phyloP scores from a whole-genome alignment of 768 basidiomycete species.

The Tephrocybe sp. region DNA sequence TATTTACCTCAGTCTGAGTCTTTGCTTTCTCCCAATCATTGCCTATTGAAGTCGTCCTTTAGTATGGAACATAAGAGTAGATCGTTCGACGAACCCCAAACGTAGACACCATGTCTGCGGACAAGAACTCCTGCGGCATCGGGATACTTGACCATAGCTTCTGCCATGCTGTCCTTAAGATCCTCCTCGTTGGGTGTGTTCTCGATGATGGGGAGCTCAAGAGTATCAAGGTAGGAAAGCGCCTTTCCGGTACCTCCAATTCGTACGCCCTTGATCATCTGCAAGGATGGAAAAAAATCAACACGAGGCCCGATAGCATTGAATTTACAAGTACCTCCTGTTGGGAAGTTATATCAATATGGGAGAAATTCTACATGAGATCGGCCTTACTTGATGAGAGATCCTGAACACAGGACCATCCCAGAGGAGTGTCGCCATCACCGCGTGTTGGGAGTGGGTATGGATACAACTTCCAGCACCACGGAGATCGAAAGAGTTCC shows the following conservation, averaged over 20 bases:
- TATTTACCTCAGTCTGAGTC: conserved; percentile 73
- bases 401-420: conserved; percentile 68
- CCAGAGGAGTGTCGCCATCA: conserved; percentile 84
- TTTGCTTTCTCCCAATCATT: conserved; percentile 86
- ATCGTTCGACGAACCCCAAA: conserved; percentile 61
- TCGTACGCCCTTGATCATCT: conserved; percentile 93
- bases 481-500: conserved; percentile 83
- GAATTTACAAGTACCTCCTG: conserved; percentile 38
- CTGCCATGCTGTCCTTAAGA: conserved; percentile 83
- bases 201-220: conserved; percentile 84
- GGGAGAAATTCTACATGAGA: neutral
- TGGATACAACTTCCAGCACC: conserved; percentile 86
- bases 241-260: conserved; percentile 73
- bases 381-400: conserved; percentile 66
- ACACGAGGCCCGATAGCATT: neutral
- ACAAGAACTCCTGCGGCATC: conserved; percentile 78
- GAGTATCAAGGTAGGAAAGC: conserved; percentile 80
- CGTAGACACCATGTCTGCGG: conserved; percentile 77
- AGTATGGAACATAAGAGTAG: neutral
- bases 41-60: conserved; percentile 30
- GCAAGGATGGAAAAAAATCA: conserved; percentile 5
- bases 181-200: conserved; percentile 92
- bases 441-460: conserved; percentile 87
- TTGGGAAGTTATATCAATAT: conserved; percentile 5
- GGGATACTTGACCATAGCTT: conserved; percentile 77